These are phyloP conservation scores for Proliferodiscus dingleyae DNA, from an alignment of 2,329 filamentous ascomycete species.

Conservation along the genomic window DNA sequence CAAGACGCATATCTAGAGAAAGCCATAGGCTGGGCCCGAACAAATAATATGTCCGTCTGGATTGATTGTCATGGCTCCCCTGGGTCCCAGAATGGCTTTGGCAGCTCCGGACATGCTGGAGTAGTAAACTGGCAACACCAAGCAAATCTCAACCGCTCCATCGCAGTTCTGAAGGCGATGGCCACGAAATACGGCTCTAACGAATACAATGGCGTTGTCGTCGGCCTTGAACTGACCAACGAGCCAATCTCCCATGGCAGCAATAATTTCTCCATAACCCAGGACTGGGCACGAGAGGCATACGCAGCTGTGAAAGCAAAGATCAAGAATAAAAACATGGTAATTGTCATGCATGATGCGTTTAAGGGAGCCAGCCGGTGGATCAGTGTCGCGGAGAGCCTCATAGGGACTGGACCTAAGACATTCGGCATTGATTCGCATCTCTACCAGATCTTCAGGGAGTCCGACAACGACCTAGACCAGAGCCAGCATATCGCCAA, in stretches of 20 bases:
- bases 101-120: conserved; percentile 51
- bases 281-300: conserved; percentile 33
- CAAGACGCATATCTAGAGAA: conserved; percentile 47
- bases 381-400: conserved; percentile 26
- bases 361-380: conserved; percentile 32
- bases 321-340: conserved; percentile 31
- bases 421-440: conserved; percentile 37
- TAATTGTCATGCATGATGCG: conserved; percentile 37
- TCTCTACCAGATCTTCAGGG: conserved; percentile 36
- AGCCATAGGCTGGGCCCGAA: conserved; percentile 50
- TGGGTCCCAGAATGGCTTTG: conserved; percentile 54
- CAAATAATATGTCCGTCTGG: conserved; percentile 45
- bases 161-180: conserved; percentile 35
- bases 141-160: conserved; percentile 32
- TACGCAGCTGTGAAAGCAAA: conserved; percentile 31
- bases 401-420: conserved; percentile 16
- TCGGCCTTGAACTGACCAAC: conserved; percentile 37
- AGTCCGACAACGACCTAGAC: conserved; percentile 31
- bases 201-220: conserved; percentile 37
- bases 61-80: conserved; percentile 53
- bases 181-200: conserved; percentile 35
- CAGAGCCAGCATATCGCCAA: conserved; percentile 36
- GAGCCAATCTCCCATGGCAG: conserved; percentile 35
- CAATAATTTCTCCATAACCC: conserved; percentile 33
- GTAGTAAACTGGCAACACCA: conserved; percentile 38